Evolutionary conservation across 306 rosid genomes (phyloP), one percentile per base, ranked within the genome.

Genomic region (Ormosia semicastrata): DNA sequence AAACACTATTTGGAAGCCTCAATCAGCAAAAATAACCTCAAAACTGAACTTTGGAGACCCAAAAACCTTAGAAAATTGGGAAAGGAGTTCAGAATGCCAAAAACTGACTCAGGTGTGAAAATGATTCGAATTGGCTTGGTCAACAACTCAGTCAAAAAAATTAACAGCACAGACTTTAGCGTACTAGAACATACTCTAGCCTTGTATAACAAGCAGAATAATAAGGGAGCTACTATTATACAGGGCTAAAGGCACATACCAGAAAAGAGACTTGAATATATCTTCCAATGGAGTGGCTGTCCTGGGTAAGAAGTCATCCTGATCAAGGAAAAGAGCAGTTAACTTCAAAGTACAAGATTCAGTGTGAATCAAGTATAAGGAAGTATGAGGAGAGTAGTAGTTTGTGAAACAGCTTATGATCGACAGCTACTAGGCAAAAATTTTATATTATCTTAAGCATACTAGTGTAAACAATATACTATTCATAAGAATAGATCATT

Each of bases 251-350:
- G 68, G 40, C 64, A 71, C 64, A 71, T 95, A 95, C 99, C 99
- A 95, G 93, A 93, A 91, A 81, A 95, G 91, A 72, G 92, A 95
- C 90, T 91, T 89, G 92, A 93, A 95, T 81, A 95, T 90, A 90
- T 95, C 98, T 87, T 95, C 98, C 93, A 95, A 89, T 18, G 98
- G 98, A 41, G 98, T 95, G 73, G 98, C 97, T n/a, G 98, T 95
- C 87, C 98, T 90, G 4, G 99, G 97, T 79, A 95, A 88, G 87
- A 95, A 95, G 90, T 95, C 99, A 86, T 95, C 99, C 99, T 95
- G 93, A 83, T 40, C 85, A 80, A 62, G 74, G 69, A 74, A 75
- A 81, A 37, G 14, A 70, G 76, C 9, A 50, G 79, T 89, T 68
- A 83, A 84, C 49, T 65, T 75, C 44, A 79, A 68, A 67, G 17